Conservation (phyloP, 2,329 filamentous ascomycete genomes). For the Magnaporthiopsis incrustans region DNA sequence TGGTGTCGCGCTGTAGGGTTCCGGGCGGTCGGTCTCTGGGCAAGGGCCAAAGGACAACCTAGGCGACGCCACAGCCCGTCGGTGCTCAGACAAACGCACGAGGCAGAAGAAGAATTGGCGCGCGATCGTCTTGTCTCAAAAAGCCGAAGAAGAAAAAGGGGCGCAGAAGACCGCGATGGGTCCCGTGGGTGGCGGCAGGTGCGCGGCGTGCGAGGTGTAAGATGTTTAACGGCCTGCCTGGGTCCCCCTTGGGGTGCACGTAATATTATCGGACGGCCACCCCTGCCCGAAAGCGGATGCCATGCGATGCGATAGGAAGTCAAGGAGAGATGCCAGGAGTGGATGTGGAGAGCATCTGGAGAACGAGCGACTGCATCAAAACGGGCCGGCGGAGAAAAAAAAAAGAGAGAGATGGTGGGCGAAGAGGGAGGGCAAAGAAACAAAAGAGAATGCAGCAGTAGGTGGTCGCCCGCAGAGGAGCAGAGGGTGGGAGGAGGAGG, state of each 20-base stretch:
- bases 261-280: not conserved
- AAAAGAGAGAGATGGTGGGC: not conserved
- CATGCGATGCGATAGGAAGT: not conserved
- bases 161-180: not conserved
- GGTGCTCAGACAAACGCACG: not conserved
- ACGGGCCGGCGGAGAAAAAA: not conserved
- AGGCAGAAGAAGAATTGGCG: not conserved
- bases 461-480: not conserved
- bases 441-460: not conserved
- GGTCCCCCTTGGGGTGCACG: not conserved
- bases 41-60: not conserved
- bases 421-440: not conserved
- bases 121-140: not conserved
- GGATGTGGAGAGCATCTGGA: not conserved
- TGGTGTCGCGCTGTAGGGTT: not conserved
- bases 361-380: not conserved
- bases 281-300: not conserved
- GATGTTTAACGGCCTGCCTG: not conserved
- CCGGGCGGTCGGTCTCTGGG: too few species aligned
- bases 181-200: not conserved
- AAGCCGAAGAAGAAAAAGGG: not conserved
- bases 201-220: not conserved
- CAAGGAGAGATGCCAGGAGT: not conserved
- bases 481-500: not conserved
- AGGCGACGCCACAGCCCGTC: not conserved